Evolutionary conservation across 2,329 filamentous ascomycete genomes (phyloP), one percentile per base, ranked within the genome.

Genomic region (Fusarium foetens): DNA sequence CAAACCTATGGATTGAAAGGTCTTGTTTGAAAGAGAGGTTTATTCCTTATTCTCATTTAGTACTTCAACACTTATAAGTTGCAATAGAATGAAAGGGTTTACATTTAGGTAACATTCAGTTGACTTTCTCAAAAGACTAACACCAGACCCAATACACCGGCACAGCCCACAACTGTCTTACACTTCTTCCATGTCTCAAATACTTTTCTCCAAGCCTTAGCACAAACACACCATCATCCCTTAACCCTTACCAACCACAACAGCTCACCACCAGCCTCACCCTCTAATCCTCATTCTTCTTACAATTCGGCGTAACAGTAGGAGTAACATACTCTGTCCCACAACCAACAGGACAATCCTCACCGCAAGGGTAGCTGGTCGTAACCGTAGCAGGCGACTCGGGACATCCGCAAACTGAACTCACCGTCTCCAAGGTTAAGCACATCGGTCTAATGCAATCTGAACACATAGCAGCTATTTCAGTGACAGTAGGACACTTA

Each of bases 401-500:
- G 3, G 80, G 79, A 51, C 81, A 83, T 33, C 79, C 80, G 61
- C 80, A 80, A 7, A 74, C 73, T 14, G 78, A 79, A 25, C 74
- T 79, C 23, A 82, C 57, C 9, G 80, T 82, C 33, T 71, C 69
- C 25, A 79, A 31, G 5, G 35, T 66, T 41, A 82, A 58, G 52
- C 81, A 83, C 58, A 75, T 53, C 16, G 77, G 79, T 27, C 76
- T 66, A 2, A 76, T 49, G 65, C 81, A 83, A 2, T 79, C 81
- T 17, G 78, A 76, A 73, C 81, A 83, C n/a, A 77, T 62, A 13
- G 77, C 75, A 7, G 66, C 45, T 11, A 78, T 79, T 12, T 74
- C 58, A 3, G 80, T 82, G 9, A 81, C 77, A 14, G 81, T 82
- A 25, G 81, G 81, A n/a, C 81, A 83, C 3, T 45, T 46, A 6